These are phyloP conservation scores for Yamadazyma triangularis DNA, from an alignment of 1,139 yeast species.

Conservation along the genomic window DNA sequence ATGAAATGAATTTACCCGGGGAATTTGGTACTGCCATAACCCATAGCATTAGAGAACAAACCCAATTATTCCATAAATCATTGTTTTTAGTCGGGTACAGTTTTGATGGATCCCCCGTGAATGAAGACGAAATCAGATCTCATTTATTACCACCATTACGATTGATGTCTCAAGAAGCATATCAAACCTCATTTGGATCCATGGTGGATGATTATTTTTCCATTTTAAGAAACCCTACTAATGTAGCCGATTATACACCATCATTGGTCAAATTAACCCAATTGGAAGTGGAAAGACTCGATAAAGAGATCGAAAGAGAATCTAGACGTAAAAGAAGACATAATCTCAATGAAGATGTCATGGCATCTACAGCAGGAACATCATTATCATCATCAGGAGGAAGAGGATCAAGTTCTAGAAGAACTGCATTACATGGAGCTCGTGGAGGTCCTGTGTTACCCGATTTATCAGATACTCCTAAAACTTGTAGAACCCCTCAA, in stretches of 20 bases:
- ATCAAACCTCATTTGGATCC: conserved; percentile 23
- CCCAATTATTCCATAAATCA: conserved; percentile 78
- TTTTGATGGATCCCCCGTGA: conserved; percentile 79
- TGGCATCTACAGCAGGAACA: too few species aligned
- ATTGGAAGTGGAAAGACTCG: conserved; percentile 75
- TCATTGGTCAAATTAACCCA: conserved; percentile 67
- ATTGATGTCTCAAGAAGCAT: conserved; percentile 33
- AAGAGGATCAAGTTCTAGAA: conserved; percentile 44
- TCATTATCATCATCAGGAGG: conserved; percentile 48
- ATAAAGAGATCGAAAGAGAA: conserved; percentile 89
- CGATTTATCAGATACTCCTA: conserved; percentile 75
- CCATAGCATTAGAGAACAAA: conserved; percentile 87
- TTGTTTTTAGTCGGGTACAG: conserved; percentile 72
- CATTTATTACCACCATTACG: conserved; percentile 53
- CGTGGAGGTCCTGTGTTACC: conserved; percentile 68
- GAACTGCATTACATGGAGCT: conserved; percentile 40
- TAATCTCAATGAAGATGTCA: conserved; percentile 20
- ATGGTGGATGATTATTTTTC: conserved; percentile 48
- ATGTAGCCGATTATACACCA: conserved; percentile 65
- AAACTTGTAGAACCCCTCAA: conserved; percentile 84
- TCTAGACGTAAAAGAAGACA: conserved; percentile 88
- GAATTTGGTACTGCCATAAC: conserved; percentile 89
- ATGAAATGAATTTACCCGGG: conserved; percentile 77
- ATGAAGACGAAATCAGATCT: conserved; percentile 77
- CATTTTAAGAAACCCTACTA: conserved; percentile 36